These are phyloP conservation scores for Penicillium paradoxum DNA, from an alignment of 495 filamentous ascomycete species.

Conservation along the genomic window DNA sequence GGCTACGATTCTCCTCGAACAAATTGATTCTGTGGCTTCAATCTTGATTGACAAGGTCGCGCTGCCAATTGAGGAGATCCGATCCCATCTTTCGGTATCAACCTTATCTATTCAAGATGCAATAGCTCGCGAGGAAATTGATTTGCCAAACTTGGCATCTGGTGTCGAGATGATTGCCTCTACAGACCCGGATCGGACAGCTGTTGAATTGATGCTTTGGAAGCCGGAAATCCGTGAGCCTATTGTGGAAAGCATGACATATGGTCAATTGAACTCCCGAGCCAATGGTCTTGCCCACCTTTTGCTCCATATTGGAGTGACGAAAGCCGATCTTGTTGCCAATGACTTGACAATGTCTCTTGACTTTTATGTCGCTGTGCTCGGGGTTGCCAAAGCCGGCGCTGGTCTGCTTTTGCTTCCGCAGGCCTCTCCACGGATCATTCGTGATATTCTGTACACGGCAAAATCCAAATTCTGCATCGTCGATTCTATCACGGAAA, in stretches of 20 bases:
- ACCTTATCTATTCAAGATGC: slow-evolving; percentile 55
- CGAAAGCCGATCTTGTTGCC: slow-evolving; percentile 52
- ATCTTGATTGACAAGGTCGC: slow-evolving; percentile 40
- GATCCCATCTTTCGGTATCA: slow-evolving; percentile 25
- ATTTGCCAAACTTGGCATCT: slow-evolving; percentile 35
- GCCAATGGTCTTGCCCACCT: slow-evolving; percentile 62
- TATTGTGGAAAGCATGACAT: slow-evolving; percentile 47
- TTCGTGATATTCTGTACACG: slow-evolving; percentile 50
- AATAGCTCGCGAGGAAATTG: slow-evolving; percentile 7
- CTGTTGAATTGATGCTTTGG: slow-evolving; percentile 54
- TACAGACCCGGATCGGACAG: slow-evolving; percentile 46
- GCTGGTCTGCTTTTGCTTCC: slow-evolving; percentile 68
- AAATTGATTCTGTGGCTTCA: slow-evolving; percentile 50
- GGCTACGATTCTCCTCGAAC: slow-evolving; percentile 47
- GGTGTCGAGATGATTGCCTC: slow-evolving; percentile 50
- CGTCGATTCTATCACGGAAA: slow-evolving; percentile 21
- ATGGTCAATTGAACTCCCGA: slow-evolving; percentile 53
- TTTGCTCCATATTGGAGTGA: slow-evolving; percentile 42
- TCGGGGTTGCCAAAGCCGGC: slow-evolving; percentile 67
- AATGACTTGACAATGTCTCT: slow-evolving; percentile 68
- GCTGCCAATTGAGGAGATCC: slow-evolving; percentile 29
- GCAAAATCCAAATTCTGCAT: slow-evolving; percentile 47
- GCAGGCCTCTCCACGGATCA: slow-evolving; percentile 52
- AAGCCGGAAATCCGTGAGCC: slow-evolving; percentile 26
- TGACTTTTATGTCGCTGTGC: slow-evolving; percentile 61